Base-by-base conservation (phyloP, 495 filamentous ascomycete species). In the Apodospora peruviana region DNA sequence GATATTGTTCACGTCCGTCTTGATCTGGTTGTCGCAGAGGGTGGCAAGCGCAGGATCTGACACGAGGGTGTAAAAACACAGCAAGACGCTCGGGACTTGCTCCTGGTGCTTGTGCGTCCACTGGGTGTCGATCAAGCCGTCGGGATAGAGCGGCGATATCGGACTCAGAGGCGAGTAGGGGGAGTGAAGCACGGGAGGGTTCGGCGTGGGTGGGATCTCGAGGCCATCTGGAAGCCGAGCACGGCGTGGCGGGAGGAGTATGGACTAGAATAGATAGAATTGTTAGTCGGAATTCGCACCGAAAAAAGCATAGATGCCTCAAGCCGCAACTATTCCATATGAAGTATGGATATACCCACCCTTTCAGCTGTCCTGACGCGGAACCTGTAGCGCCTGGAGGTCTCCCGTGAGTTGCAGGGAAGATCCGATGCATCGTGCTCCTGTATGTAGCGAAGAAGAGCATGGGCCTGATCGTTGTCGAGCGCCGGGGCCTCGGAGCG, bases 101-200 rank as follows among this genome's bases (percentile, higher is more conserved):
- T 82, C 68, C 54, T 95, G 89, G 62, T 96, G 90, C 62, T 95
- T 96, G 32, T 78, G 78, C 16, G 89, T 70, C 91, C 91, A 96
- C 45, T 82, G 67, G 3, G 84, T 76, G 25, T 87, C 81, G 62
- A 96, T 81, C 32, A 95, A 61, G 4, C 91, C 91, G 72, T 96
- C 91, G 16, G 91, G 89, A 52, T 87, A 96, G 12, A 91, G 78
- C 2, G 81, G 75, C 0, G 90, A 93, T 21, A 77, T 74, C 2
- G 89, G 88, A 17, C 86, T 88, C 44, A 96, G 72, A 5, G 91
- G 91, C 5, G 91, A 96, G 43, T 94, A 80, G 2, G 90, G 86
- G 2, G 91, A 96, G 62, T 96, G 91, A 14, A 95, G 75, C 11
- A 80, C 62, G 34, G 72, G 69, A 39, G 66, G 64, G 47, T 72